Evolutionary conservation across 352 stramenopile species (phyloP).

Genomic region (Globisporangium nodosum): DNA sequence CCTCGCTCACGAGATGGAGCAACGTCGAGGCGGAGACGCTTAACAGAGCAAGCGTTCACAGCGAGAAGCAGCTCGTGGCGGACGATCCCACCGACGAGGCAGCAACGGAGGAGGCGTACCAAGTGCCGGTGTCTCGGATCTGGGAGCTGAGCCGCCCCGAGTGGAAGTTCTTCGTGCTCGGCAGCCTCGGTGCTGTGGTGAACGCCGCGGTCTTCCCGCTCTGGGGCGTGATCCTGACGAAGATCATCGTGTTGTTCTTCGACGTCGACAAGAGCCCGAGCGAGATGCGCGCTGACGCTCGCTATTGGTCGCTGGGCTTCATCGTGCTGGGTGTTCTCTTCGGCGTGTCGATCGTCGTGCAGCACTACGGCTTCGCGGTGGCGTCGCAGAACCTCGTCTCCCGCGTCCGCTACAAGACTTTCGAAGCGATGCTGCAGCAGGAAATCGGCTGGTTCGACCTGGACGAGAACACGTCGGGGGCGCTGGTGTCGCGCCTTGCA

Average conservation of each 20-base stretch:
- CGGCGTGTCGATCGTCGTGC: constrained; percentile 30
- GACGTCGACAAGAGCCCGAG: constrained; percentile 27
- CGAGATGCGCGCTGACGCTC: constrained; percentile 33
- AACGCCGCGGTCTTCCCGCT: constrained; percentile 41
- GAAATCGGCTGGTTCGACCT: constrained; percentile 77
- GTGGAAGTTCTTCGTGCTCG: constrained; percentile 40
- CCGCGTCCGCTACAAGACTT: constrained; percentile 37
- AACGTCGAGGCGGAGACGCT: neutral
- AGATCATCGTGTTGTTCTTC: constrained; percentile 51
- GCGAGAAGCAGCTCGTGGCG: neutral
- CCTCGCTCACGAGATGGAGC: neutral
- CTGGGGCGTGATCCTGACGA: constrained; percentile 44
- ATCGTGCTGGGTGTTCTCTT: constrained; percentile 33
- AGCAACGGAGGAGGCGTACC: constrained; percentile 15
- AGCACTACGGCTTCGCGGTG: constrained; percentile 52
- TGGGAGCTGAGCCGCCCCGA: constrained; percentile 43
- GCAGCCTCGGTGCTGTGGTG: constrained; percentile 28
- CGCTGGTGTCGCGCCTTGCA: constrained; percentile 53
- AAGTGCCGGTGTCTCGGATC: constrained; percentile 24
- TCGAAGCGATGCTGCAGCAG: constrained; percentile 57
- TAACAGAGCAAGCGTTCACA: neutral
- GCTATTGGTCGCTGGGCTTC: constrained; percentile 32
- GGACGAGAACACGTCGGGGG: constrained; percentile 52
- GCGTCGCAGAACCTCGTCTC: constrained; percentile 40
- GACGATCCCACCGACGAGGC: neutral